phyloP scores from a whole-genome alignment of 1,139 yeast genomes.

The Pichia cactophila region DNA sequence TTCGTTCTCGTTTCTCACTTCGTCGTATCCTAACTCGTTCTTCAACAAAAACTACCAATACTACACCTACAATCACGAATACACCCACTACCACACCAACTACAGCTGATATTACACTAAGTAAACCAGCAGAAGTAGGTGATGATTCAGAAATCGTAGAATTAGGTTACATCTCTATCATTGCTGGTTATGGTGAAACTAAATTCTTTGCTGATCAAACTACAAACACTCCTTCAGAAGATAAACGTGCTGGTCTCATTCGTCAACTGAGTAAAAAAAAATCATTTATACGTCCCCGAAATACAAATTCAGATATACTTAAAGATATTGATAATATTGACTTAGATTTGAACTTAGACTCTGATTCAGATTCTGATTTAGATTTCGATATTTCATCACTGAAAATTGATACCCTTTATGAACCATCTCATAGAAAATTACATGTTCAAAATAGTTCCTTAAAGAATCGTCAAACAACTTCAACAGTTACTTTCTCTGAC shows the following conservation, averaged over 20 bases:
- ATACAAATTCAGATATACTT: neutral
- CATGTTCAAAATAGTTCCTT: neutral
- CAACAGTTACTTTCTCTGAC: constrained; percentile 41
- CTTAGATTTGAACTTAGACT: neutral
- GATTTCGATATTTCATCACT: neutral
- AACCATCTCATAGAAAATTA: neutral
- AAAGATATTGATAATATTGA: neutral
- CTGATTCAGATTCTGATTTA: neutral
- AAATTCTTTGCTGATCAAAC: constrained; percentile 18
- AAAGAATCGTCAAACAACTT: neutral
- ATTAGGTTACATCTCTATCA: constrained; percentile 21
- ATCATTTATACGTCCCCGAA: neutral
- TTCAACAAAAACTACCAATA: neutral
- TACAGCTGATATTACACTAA: neutral
- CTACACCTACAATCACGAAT: too few species aligned
- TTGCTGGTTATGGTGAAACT: constrained; percentile 27
- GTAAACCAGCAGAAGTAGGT: neutral
- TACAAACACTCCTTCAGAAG: neutral
- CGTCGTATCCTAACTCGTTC: neutral
- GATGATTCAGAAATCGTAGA: constrained; percentile 4
- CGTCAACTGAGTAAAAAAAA: neutral
- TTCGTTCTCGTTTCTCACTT: neutral
- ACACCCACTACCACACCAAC: too few species aligned
- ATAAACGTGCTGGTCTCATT: constrained; percentile 1
- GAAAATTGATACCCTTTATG: neutral